Conservation (phyloP, 2,329 filamentous ascomycete species). For the Pseudocercospora eumusae region DNA sequence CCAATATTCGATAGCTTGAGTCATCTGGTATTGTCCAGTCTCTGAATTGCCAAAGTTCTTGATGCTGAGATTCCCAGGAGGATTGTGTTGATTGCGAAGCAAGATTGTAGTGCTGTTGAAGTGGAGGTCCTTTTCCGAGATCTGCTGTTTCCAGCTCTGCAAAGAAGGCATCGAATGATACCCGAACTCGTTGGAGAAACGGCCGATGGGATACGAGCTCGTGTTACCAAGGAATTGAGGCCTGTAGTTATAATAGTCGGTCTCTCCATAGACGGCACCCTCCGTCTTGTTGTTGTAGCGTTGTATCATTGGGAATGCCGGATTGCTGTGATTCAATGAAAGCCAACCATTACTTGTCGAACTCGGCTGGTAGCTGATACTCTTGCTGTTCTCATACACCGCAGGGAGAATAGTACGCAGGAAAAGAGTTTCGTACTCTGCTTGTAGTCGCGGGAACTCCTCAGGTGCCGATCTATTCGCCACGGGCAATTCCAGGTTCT, state of each 20-base stretch:
- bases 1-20: conserved; percentile 56
- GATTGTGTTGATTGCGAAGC: conserved; percentile 62
- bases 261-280: conserved; percentile 61
- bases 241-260: conserved; percentile 59
- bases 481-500: conserved; percentile 54
- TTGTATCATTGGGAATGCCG: conserved; percentile 52
- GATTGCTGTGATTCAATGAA: conserved; percentile 54
- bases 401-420: conserved; percentile 57
- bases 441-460: conserved; percentile 46
- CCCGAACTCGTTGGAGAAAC: conserved; percentile 66
- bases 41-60: conserved; percentile 48
- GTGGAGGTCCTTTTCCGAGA: conserved; percentile 53
- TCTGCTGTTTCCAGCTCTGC: conserved; percentile 58
- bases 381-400: conserved; percentile 60
- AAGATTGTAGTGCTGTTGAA: conserved; percentile 61
- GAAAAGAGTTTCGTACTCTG: conserved; percentile 62
- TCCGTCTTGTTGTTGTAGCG: conserved; percentile 57
- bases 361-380: conserved; percentile 62
- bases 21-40: conserved; percentile 60
- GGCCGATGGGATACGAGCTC: conserved; percentile 58
- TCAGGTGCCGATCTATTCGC: conserved; percentile 48
- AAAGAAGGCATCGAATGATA: conserved; percentile 64
- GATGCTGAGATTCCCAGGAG: conserved; percentile 52
- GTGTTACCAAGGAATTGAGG: conserved; percentile 56
- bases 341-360: conserved; percentile 63